Percentiles rank a stretch among this genome's conserved stretches.
Evolutionary conservation across 2,329 filamentous ascomycete genomes (phyloP).

Genomic region (Sordariomycetes sp.): DNA sequence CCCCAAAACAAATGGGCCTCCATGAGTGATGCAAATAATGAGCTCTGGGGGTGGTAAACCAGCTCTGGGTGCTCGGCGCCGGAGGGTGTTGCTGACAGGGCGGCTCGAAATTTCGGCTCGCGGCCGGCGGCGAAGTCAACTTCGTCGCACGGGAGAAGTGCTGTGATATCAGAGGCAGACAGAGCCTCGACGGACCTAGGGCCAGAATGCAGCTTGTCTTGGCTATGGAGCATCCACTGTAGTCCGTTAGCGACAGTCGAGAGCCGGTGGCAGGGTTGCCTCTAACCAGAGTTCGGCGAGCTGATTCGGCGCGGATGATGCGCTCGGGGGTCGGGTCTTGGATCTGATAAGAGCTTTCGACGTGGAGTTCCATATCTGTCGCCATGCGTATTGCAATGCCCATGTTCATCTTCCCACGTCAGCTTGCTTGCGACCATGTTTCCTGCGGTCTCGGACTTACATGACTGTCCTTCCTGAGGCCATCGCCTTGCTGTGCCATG

Average conservation of each 20-base stretch:
- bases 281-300: slow-evolving; percentile 44
- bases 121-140: slow-evolving; percentile 38
- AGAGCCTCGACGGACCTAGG: slow-evolving; percentile 41
- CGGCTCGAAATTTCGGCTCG: slow-evolving; percentile 39
- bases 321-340: slow-evolving; percentile 31
- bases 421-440: no score
- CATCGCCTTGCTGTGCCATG: slow-evolving; percentile 49
- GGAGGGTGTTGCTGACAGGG: slow-evolving; percentile 42
- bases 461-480: slow-evolving; percentile 42
- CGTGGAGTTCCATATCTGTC: slow-evolving; percentile 42
- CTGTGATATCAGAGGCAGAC: slow-evolving; percentile 42
- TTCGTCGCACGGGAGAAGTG: slow-evolving; percentile 43
- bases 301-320: slow-evolving; percentile 43
- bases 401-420: slow-evolving; percentile 37
- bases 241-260: neutral
- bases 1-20: slow-evolving; percentile 48
- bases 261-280: neutral
- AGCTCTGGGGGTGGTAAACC: slow-evolving; percentile 31
- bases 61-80: slow-evolving; percentile 35
- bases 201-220: slow-evolving; percentile 47
- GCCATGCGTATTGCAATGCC: slow-evolving; percentile 48
- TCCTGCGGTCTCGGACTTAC: no score
- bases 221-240: slow-evolving; percentile 51
- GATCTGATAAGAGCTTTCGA: slow-evolving; percentile 43
- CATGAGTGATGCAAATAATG: slow-evolving; percentile 45